phyloP scores from a whole-genome alignment of 768 basidiomycete genomes.

The Omphalotus guepiniiformis region DNA sequence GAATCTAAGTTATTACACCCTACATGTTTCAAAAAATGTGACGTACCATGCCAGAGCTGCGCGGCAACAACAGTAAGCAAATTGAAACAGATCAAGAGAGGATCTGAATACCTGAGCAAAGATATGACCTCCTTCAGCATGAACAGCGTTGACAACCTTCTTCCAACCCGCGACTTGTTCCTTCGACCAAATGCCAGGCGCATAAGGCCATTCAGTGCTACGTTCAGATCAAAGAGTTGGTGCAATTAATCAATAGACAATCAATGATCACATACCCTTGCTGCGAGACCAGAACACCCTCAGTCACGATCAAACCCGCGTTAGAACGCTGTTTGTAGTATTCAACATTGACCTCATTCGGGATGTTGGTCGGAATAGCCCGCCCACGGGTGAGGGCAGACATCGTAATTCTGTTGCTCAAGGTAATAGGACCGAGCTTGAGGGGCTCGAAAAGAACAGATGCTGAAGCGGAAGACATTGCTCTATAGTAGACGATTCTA shows the following conservation, averaged over 20 bases:
- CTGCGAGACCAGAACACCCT: slow-evolving; percentile 34
- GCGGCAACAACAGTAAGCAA: slow-evolving; percentile 7
- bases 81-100: background rate
- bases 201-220: slow-evolving; percentile 32
- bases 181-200: slow-evolving; percentile 35
- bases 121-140: slow-evolving; percentile 32
- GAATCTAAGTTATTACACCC: background rate
- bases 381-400: slow-evolving; percentile 38
- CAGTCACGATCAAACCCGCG: slow-evolving; percentile 35
- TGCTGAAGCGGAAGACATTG: background rate
- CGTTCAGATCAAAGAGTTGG: slow-evolving; percentile 7
- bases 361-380: slow-evolving; percentile 27
- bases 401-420: slow-evolving; percentile 36
- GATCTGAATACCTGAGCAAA: slow-evolving; percentile 11
- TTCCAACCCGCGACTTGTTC: slow-evolving; percentile 34
- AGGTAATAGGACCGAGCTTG: slow-evolving; percentile 28
- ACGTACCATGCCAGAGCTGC: slow-evolving; percentile 29
- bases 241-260: background rate
- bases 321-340: slow-evolving; percentile 37
- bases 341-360: slow-evolving; percentile 33
- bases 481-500: too few species aligned
- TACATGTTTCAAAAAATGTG: background rate
- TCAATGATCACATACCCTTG: slow-evolving; percentile 31
- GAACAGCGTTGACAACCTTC: slow-evolving; percentile 34
- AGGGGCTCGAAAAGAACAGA: slow-evolving; percentile 27